Evolutionary conservation across 805 yeast species (phyloP).

Genomic region (Naumovozyma baii): DNA sequence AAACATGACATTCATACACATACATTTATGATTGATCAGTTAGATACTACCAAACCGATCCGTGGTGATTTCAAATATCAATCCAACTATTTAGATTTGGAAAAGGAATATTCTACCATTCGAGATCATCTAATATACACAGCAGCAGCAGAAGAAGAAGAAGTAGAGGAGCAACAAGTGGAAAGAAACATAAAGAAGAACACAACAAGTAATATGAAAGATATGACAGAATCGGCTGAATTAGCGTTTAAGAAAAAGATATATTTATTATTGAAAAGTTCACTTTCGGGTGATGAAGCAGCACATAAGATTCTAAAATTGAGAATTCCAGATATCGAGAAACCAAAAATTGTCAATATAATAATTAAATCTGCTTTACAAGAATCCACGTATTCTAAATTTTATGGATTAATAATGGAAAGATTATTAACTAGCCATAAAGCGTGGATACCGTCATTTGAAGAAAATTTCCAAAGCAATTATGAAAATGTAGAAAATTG

Average conservation of each 20-base stretch:
- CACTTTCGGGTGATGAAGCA: constrained; percentile 87
- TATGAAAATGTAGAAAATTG: constrained; percentile 53
- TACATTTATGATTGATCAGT: constrained; percentile 1
- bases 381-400: constrained; percentile 78
- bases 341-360: constrained; percentile 56
- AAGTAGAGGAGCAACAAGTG: constrained; percentile 36
- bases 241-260: constrained; percentile 64
- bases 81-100: neutral
- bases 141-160: constrained; percentile 34
- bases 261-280: constrained; percentile 76
- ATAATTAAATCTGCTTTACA: constrained; percentile 74
- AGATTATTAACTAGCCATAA: constrained; percentile 43
- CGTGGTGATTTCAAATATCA: neutral
- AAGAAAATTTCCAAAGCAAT: constrained; percentile 41
- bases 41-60: neutral
- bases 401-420: constrained; percentile 69
- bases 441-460: constrained; percentile 51
- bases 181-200: constrained; percentile 1
- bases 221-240: constrained; percentile 58
- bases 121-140: constrained; percentile 30
- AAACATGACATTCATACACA: constrained; percentile 14
- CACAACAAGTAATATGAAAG: constrained; percentile 33
- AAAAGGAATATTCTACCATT: constrained; percentile 1
- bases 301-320: constrained; percentile 70
- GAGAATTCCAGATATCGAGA: constrained; percentile 34